Base-by-base conservation (phyloP, 139 green algal genomes). In the Pseudopediastrum boryanum region DNA sequence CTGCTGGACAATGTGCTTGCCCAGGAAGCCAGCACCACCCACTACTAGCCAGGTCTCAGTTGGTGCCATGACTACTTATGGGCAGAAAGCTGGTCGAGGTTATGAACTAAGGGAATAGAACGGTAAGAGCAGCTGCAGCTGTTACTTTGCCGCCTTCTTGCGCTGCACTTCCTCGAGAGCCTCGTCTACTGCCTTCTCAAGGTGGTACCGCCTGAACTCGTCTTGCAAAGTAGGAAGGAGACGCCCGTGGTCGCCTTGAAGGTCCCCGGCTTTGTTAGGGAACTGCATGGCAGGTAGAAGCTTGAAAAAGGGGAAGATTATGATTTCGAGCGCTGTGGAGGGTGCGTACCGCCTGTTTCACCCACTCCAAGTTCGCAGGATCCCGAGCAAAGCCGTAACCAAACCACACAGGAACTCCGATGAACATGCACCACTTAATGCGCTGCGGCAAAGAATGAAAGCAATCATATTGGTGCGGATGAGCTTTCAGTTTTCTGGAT, bases 1-100 rank as follows among this genome's bases (percentile, higher is more conserved):
- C 75, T 91, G 83, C 43, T 81, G 59, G 42, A 96, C 93, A 5
- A 98, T 74, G 78, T 96, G 91, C 41, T 87, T 82, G 0, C 94
- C 94, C 61, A 98, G 68, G 51, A 98, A 98, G 38, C 94, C 94
- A n/a, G 85, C 78, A 3, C 94, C 94, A 7, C 94, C 94, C 0
- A 92, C 96, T 33, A 97, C 92, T 25, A 97, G 52, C 12, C 41
- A 51, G 25, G 31, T 42, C 31, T 71, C 25, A 39, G 25, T 13
- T 9, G 64, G 64, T 19, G 64, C 64, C 64, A 72, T 72, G 39
- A n/a, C 39, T 54, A 6, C 10, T 16, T 56, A 16, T 16, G 46
- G 46, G n/a, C n/a, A n/a, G n/a, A n/a, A n/a, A n/a, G n/a, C n/a
- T n/a, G 65, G 33, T 66, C 0, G 51, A 43, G 64, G 52, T 36